Conservation (phyloP, 495 filamentous ascomycete genomes). For the Hypoxylon trugodes region DNA sequence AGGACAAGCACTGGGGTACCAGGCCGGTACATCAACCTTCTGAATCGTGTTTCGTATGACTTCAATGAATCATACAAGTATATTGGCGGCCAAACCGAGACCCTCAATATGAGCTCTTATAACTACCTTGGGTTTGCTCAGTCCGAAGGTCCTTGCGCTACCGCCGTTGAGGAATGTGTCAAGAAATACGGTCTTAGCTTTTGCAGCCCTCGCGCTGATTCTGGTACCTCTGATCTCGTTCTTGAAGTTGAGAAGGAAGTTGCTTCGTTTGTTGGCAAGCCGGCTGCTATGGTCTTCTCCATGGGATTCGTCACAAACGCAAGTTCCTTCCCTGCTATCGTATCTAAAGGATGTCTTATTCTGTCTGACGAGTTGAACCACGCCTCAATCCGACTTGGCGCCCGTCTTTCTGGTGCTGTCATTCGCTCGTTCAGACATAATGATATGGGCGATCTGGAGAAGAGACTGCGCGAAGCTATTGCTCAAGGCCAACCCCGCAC, state of each 20-base stretch:
- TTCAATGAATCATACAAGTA: constrained; percentile 87
- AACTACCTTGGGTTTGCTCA: constrained; percentile 99
- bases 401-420: constrained; percentile 91
- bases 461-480: constrained; percentile 85
- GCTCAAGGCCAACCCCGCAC: constrained; percentile 96
- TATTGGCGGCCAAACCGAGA: constrained; percentile 92
- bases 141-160: constrained; percentile 95
- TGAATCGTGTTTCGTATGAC: constrained; percentile 87
- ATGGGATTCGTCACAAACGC: constrained; percentile 99
- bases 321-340: constrained; percentile 86
- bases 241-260: constrained; percentile 88
- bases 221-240: constrained; percentile 87
- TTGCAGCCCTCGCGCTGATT: constrained; percentile 81
- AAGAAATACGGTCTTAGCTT: constrained; percentile 83
- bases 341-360: constrained; percentile 89
- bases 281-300: constrained; percentile 93
- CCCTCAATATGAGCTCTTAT: constrained; percentile 97
- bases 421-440: constrained; percentile 98
- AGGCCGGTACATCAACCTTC: constrained; percentile 88
- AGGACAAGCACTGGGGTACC: constrained; percentile 92
- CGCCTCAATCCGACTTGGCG: constrained; percentile 93
- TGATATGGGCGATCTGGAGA: constrained; percentile 87
- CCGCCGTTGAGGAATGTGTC: constrained; percentile 85
- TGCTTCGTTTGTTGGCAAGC: constrained; percentile 91
- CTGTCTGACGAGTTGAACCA: constrained; percentile 98